These are phyloP conservation scores for Tetrahymena elliotti DNA, from an alignment of 73 alveolate species.

Conservation along the genomic window DNA sequence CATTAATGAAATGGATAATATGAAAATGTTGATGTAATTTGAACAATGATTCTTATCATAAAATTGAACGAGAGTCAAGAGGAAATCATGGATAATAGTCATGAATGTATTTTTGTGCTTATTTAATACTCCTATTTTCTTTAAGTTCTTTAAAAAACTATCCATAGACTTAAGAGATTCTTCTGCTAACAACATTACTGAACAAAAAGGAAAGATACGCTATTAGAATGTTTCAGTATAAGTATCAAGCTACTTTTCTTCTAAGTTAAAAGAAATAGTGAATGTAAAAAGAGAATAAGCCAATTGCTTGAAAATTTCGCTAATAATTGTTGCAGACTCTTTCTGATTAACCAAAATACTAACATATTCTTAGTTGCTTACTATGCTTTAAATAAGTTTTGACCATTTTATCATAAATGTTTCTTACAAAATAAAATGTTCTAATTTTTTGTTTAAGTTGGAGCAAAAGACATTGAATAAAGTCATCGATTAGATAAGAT, in stretches of 20 bases:
- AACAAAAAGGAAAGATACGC: not conserved
- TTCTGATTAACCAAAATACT: not conserved
- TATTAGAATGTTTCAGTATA: not conserved
- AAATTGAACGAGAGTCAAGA: not conserved
- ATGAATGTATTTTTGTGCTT: not conserved
- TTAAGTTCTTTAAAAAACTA: not conserved
- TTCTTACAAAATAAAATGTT: not conserved
- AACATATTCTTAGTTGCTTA: not conserved
- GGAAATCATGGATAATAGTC: not conserved
- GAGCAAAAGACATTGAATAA: not conserved
- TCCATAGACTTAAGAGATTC: not conserved
- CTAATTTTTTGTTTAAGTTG: not conserved
- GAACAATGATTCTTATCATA: not conserved
- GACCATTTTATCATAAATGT: not conserved
- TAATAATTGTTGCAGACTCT: not conserved
- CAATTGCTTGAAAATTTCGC: not conserved
- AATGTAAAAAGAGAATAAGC: not conserved
- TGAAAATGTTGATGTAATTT: not conserved
- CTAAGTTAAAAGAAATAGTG: not conserved
- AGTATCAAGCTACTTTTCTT: not conserved
- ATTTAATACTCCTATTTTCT: not conserved
- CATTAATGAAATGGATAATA: not conserved
- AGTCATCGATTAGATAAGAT: not conserved
- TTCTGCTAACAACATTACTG: not conserved
- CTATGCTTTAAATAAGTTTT: not conserved